Percentiles rank a stretch among this genome's conserved stretches.
These are phyloP conservation scores for Parascedosporium putredinis DNA, from an alignment of 2,329 filamentous ascomycete species.

Conservation along the genomic window DNA sequence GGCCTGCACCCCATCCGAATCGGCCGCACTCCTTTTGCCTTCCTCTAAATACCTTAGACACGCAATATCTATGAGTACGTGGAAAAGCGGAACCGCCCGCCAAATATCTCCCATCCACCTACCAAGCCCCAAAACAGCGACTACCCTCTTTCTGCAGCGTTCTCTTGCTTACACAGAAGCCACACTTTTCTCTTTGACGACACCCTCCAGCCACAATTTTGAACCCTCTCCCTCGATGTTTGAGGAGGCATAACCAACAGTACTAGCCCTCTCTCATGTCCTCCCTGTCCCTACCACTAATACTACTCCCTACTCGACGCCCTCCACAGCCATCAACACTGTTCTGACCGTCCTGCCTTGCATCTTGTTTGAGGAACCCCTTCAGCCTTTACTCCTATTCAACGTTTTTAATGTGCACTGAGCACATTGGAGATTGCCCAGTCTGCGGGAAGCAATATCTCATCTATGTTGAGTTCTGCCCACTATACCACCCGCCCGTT, in stretches of 20 bases:
- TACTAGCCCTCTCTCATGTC: constrained; percentile 4
- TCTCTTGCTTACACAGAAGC: not conserved
- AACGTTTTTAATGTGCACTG: constrained; percentile 45
- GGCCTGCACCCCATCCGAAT: not conserved
- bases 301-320: constrained; percentile 1
- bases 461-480: constrained; percentile 47
- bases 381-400: not conserved
- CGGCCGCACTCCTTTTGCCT: not conserved
- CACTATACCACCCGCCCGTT: constrained; percentile 37
- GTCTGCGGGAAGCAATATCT: constrained; percentile 51
- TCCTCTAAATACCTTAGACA: not conserved
- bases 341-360: not conserved
- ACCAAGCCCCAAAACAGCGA: not conserved
- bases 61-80: not conserved
- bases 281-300: not conserved
- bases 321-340: not conserved
- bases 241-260: not conserved
- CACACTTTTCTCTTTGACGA: not conserved
- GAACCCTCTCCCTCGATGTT: not conserved
- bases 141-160: not conserved
- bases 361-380: not conserved
- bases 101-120: not conserved
- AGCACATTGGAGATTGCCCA: constrained; percentile 46
- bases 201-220: constrained; percentile 2
- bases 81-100: not conserved